These are phyloP conservation scores for Lachnellula hyalina DNA, from an alignment of 2,329 filamentous ascomycete species.

Conservation along the genomic window DNA sequence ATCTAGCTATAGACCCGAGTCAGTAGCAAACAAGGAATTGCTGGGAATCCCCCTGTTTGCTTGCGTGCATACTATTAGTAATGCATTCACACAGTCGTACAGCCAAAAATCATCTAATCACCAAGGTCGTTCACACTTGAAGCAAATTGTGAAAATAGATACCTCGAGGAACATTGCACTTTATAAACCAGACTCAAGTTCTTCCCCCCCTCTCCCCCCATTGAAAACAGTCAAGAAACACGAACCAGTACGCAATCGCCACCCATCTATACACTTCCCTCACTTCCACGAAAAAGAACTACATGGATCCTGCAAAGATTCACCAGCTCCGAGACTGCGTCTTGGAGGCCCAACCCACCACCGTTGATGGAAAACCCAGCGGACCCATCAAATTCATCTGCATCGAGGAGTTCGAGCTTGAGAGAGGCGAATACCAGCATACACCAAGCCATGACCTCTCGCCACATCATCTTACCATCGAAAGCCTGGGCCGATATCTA, in stretches of 20 bases:
- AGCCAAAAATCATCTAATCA: no score
- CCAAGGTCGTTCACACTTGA: no score
- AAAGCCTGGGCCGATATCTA: background rate
- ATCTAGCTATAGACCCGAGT: no score
- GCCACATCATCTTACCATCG: background rate
- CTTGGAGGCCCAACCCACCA: background rate
- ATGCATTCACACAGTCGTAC: no score
- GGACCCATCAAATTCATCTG: background rate
- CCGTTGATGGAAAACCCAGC: background rate
- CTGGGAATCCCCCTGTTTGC: no score
- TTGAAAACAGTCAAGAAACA: no score
- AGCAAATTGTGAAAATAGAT: no score
- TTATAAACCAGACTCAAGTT: no score
- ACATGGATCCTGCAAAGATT: background rate
- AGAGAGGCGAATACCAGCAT: background rate
- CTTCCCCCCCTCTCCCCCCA: no score
- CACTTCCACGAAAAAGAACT: background rate
- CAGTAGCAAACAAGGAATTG: no score
- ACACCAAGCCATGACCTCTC: background rate
- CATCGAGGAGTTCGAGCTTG: background rate
- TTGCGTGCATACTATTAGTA: no score
- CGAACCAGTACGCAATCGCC: background rate
- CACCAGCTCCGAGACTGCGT: background rate
- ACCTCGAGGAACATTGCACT: no score
- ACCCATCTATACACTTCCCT: background rate